Percentiles rank a stretch among this genome's conserved stretches.
These are phyloP conservation scores for Waltiozyma sp. DNA, from an alignment of 1,139 yeast genomes.

Conservation along the genomic window DNA sequence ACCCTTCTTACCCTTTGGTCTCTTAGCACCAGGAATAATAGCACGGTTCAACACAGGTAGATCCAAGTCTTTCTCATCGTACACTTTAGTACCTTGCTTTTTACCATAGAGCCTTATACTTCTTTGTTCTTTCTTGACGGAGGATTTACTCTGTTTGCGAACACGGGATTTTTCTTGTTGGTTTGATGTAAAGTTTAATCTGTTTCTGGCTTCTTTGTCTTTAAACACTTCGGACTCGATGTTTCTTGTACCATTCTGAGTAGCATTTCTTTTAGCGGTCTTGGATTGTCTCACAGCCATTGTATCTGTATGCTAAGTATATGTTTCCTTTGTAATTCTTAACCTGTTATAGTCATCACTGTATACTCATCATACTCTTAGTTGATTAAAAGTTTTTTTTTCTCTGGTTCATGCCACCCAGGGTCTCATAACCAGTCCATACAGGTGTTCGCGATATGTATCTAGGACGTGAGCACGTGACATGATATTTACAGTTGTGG, in stretches of 20 bases:
- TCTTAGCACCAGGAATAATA: slow-evolving; percentile 74
- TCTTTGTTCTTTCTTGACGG: slow-evolving; percentile 56
- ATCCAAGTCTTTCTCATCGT: slow-evolving; percentile 66
- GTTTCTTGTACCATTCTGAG: slow-evolving; percentile 43
- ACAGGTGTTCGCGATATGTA: too few relatives aligned
- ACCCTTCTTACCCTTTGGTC: slow-evolving; percentile 79
- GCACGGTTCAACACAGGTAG: slow-evolving; percentile 76
- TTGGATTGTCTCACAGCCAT: slow-evolving; percentile 53
- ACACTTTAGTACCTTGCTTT: slow-evolving; percentile 44
- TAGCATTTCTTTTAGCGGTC: slow-evolving; percentile 42
- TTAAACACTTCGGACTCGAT: slow-evolving; percentile 57
- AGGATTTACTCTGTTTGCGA: slow-evolving; percentile 38
- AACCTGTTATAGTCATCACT: not conserved
- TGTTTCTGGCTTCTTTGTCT: slow-evolving; percentile 57
- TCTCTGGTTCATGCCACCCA: too few relatives aligned
- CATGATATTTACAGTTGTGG: too few relatives aligned
- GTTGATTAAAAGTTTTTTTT: too few relatives aligned
- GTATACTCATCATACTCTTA: too few relatives aligned
- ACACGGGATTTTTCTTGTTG: slow-evolving; percentile 49
- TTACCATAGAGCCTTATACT: slow-evolving; percentile 59
- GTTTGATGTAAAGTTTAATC: slow-evolving; percentile 50
- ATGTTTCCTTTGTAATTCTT: not conserved
- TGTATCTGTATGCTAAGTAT: not conserved
- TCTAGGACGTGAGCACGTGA: too few relatives aligned
- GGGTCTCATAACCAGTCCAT: too few relatives aligned